A percentile compares a stretch with the other conserved stretches of the same genome.
Evolutionary conservation across 495 filamentous ascomycete genomes (phyloP).

Genomic region (Xylaria castorea): DNA sequence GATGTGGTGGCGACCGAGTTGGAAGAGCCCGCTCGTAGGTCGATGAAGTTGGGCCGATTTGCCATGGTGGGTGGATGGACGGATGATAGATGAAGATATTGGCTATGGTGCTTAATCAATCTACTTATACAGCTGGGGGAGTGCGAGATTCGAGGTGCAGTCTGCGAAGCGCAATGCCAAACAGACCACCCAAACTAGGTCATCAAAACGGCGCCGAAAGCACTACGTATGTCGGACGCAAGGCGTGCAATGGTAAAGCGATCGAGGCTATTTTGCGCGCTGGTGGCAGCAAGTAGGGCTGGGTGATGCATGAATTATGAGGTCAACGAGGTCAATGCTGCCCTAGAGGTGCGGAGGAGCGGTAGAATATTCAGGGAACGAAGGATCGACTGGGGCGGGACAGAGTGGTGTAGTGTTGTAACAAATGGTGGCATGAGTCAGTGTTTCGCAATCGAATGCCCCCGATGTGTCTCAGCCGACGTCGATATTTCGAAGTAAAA

Average conservation of each 20-base stretch:
- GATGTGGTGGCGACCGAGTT: constrained; percentile 53
- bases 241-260: neutral
- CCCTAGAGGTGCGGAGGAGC: constrained; percentile 31
- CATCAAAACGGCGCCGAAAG: constrained; percentile 23
- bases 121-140: neutral
- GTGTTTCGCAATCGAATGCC: constrained; percentile 15
- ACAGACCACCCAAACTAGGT: constrained; percentile 8
- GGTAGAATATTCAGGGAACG: constrained; percentile 27
- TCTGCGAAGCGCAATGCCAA: constrained; percentile 10
- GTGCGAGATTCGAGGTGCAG: constrained; percentile 1
- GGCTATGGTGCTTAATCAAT: neutral
- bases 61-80: constrained; percentile 51
- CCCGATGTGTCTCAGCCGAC: constrained; percentile 9
- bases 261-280: constrained; percentile 10
- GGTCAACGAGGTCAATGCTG: constrained; percentile 44
- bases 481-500: neutral
- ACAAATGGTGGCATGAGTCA: constrained; percentile 9
- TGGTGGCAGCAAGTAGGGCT: constrained; percentile 18
- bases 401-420: constrained; percentile 17
- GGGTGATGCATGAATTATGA: constrained; percentile 46
- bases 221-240: constrained; percentile 2
- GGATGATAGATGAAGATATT: constrained; percentile 6
- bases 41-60: constrained; percentile 63
- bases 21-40: constrained; percentile 68
- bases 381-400: constrained; percentile 27